Percentiles rank a stretch among this genome's conserved stretches.
These are phyloP conservation scores for Geranium brycei DNA, from an alignment of 345 rosid genomes.

Conservation along the genomic window DNA sequence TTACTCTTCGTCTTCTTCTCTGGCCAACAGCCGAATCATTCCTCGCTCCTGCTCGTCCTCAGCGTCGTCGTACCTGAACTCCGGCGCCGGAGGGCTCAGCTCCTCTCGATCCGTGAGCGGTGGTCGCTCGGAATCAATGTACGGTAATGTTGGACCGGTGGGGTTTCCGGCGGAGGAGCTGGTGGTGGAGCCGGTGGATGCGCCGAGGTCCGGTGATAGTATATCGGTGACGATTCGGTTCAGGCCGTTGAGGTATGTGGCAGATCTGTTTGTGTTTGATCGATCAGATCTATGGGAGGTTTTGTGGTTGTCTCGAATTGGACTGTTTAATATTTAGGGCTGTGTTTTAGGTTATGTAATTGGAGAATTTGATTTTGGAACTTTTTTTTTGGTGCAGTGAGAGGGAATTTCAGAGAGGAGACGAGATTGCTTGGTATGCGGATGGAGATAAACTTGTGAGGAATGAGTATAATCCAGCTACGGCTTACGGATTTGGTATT, in stretches of 20 bases:
- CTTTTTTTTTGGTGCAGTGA: slow-evolving; percentile 31
- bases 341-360: slow-evolving; percentile 1
- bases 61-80: slow-evolving; percentile 4
- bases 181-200: slow-evolving; percentile 47
- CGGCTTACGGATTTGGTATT: slow-evolving; percentile 87
- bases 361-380: slow-evolving; percentile 1
- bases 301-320: slow-evolving; percentile 8
- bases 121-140: slow-evolving; percentile 46
- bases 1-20: slow-evolving; percentile 68
- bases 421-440: slow-evolving; percentile 91
- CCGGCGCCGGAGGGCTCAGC: slow-evolving; percentile 35
- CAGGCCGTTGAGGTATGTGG: slow-evolving; percentile 75
- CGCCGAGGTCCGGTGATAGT: slow-evolving; percentile 63
- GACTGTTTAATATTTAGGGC: not conserved
- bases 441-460: slow-evolving; percentile 89
- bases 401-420: slow-evolving; percentile 88
- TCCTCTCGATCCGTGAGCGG: slow-evolving; percentile 59
- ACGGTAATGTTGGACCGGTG: slow-evolving; percentile 33
- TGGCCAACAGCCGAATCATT: slow-evolving; percentile 37
- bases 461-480: slow-evolving; percentile 73
- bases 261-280: slow-evolving; percentile 36
- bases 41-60: slow-evolving; percentile 35
- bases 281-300: slow-evolving; percentile 37
- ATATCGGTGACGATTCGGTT: slow-evolving; percentile 96
- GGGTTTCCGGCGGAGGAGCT: slow-evolving; percentile 59